Evolutionary conservation across 2,329 filamentous ascomycete genomes (phyloP).

Genomic region (Aspergillus ruber): DNA sequence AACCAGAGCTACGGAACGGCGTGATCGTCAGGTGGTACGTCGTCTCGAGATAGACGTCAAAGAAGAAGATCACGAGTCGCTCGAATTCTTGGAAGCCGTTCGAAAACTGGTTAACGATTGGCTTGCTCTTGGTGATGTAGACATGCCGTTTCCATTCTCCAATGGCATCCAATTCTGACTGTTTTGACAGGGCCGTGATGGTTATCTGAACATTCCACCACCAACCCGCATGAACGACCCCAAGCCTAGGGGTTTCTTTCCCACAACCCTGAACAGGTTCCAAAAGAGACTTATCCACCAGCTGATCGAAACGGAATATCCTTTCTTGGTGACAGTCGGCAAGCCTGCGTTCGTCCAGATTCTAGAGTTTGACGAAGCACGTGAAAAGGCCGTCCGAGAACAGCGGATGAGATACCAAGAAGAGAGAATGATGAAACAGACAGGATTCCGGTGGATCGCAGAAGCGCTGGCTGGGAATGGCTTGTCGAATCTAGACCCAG

Average conservation of each 20-base stretch:
- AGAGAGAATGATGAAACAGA: slow-evolving; percentile 27
- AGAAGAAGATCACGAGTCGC: slow-evolving; percentile 45
- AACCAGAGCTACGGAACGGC: slow-evolving; percentile 39
- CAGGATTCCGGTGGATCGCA: slow-evolving; percentile 42
- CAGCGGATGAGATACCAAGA: slow-evolving; percentile 21
- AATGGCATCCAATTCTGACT: not conserved
- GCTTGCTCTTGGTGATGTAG: slow-evolving; percentile 28
- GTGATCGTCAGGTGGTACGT: slow-evolving; percentile 22
- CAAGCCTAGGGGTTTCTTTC: slow-evolving; percentile 11
- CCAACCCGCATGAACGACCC: slow-evolving; percentile 15
- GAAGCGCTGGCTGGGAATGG: slow-evolving; percentile 41
- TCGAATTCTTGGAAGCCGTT: slow-evolving; percentile 46
- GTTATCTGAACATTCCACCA: slow-evolving; percentile 43
- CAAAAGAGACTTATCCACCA: slow-evolving; percentile 63
- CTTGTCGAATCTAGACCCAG: slow-evolving; percentile 28
- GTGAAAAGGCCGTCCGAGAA: slow-evolving; percentile 26
- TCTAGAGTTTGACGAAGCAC: slow-evolving; percentile 28
- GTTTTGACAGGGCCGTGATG: slow-evolving; percentile 16
- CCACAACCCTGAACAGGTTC: slow-evolving; percentile 46
- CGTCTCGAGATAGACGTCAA: slow-evolving; percentile 44
- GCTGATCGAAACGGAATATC: slow-evolving; percentile 56
- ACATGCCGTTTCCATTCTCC: not conserved
- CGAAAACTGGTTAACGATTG: slow-evolving; percentile 43
- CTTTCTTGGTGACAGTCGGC: slow-evolving; percentile 32
- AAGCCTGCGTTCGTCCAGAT: slow-evolving; percentile 37